phyloP scores from a whole-genome alignment of 495 filamentous ascomycete species.

The Hapsidospora chrysogenum region DNA sequence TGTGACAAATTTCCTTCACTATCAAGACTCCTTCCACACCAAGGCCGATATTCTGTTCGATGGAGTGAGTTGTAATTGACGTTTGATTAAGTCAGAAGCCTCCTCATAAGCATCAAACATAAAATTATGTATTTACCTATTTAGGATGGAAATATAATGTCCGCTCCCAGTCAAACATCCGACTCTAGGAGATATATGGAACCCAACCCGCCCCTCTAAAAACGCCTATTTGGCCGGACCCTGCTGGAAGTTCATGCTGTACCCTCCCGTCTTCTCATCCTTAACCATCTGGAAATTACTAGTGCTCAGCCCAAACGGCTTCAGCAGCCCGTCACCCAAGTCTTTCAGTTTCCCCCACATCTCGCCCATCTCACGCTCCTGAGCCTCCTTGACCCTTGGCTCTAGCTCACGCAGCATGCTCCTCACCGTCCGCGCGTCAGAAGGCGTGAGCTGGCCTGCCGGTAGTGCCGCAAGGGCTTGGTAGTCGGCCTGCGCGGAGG shows the following conservation, averaged over 20 bases:
- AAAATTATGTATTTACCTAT: too few species aligned
- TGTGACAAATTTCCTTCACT: too few species aligned
- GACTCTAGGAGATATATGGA: too few species aligned
- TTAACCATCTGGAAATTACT: conserved; percentile 88
- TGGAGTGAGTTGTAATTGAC: too few species aligned
- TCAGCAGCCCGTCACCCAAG: conserved; percentile 79
- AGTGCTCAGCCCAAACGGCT: conserved; percentile 83
- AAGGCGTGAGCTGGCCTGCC: conserved; percentile 31
- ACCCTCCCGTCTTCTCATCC: conserved; percentile 76
- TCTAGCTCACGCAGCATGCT: conserved; percentile 47
- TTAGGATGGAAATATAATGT: too few species aligned
- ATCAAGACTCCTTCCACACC: too few species aligned
- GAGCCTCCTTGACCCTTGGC: conserved; percentile 49
- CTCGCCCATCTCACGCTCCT: conserved; percentile 75
- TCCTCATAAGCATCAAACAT: too few species aligned
- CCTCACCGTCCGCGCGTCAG: conserved; percentile 51
- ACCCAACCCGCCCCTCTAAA: too few species aligned
- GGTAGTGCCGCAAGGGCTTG: conserved; percentile 35
- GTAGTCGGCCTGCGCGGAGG: conserved; percentile 68
- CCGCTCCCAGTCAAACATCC: too few species aligned
- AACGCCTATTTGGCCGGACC: too few species aligned
- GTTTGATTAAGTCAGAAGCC: too few species aligned
- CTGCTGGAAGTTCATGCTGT: conserved; percentile 65
- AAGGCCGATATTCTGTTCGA: too few species aligned
- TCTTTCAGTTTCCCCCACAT: conserved; percentile 96